These are phyloP conservation scores for Themeda triandra DNA, from an alignment of 176 grass and related monocot genomes.

Conservation along the genomic window DNA sequence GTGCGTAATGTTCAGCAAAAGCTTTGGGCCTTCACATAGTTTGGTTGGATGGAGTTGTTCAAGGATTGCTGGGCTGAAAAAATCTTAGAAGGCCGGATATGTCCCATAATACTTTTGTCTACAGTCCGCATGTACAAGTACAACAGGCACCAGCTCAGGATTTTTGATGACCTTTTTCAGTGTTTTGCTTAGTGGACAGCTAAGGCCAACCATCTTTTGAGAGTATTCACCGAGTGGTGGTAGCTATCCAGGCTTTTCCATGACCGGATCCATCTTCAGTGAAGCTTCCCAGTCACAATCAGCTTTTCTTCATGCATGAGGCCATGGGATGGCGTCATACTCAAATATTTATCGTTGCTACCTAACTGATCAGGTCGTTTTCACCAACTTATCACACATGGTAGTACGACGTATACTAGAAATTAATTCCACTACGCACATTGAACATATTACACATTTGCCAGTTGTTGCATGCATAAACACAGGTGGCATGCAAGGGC, in stretches of 20 bases:
- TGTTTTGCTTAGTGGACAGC: constrained; percentile 10
- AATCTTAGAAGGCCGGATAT: not conserved
- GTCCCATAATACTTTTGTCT: not conserved
- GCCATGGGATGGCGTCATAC: not conserved
- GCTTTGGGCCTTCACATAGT: not conserved
- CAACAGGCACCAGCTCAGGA: not conserved
- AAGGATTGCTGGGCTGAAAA: not conserved
- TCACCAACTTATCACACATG: not conserved
- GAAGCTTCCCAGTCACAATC: not conserved
- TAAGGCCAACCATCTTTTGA: not conserved
- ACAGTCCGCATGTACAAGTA: not conserved
- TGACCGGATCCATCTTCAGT: not conserved
- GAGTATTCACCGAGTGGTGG: not conserved
- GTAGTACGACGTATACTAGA: not conserved
- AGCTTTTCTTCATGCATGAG: not conserved
- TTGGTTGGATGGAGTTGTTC: not conserved
- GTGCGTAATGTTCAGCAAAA: not conserved
- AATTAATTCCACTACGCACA: not conserved
- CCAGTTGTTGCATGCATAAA: not conserved
- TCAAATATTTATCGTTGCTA: not conserved
- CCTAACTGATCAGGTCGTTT: not conserved
- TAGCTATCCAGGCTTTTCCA: not conserved
- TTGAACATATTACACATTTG: not conserved
- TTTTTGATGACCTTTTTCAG: not conserved
- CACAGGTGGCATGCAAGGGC: not conserved